Conservation (phyloP, 2,329 filamentous ascomycete genomes). For the Trichoderma oligosporum region DNA sequence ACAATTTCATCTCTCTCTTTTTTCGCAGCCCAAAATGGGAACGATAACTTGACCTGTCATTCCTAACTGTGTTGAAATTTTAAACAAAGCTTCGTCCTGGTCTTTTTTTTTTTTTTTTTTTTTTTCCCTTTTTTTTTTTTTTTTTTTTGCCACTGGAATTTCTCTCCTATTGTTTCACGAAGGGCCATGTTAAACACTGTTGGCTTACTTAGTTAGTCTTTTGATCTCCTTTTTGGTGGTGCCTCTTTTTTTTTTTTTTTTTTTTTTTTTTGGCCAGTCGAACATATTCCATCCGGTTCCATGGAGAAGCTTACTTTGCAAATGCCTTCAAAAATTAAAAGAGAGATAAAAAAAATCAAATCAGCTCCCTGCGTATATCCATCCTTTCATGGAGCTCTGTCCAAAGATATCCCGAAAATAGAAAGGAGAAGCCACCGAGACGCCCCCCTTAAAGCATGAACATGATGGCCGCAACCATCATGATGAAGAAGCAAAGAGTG, state of each 20-base stretch:
- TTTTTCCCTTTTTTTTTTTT: too few species aligned
- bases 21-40: background rate
- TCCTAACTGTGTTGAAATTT: background rate
- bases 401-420: background rate
- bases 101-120: too few species aligned
- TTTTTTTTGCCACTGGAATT: background rate
- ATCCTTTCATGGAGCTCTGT: background rate
- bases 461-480: constrained; percentile 36
- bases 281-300: constrained; percentile 10
- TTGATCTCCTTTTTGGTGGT: too few species aligned
- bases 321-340: background rate
- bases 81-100: background rate
- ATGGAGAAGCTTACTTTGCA: background rate
- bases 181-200: too few species aligned
- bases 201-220: too few species aligned
- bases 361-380: background rate
- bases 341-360: background rate
- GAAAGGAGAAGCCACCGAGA: background rate
- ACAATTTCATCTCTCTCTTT: background rate
- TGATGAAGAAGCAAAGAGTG: constrained; percentile 35
- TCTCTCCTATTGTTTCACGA: background rate
- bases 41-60: background rate
- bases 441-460: constrained; percentile 31
- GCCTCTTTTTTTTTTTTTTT: too few species aligned
- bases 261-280: background rate